phyloP scores from a whole-genome alignment of 1,284 basidiomycete species.

The Coniophora puteana region DNA sequence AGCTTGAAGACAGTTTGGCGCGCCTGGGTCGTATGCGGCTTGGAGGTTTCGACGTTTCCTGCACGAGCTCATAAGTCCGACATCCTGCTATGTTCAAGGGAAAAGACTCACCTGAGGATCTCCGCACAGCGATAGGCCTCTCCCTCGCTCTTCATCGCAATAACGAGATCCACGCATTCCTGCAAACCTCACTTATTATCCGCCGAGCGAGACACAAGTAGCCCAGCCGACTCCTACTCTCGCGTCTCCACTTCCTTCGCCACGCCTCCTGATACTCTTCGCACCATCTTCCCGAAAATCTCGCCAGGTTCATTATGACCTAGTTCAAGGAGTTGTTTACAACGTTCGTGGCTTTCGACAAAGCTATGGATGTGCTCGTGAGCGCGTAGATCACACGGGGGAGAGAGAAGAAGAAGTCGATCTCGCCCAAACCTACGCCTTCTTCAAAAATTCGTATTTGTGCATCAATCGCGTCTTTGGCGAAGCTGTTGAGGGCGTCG shows the following conservation, averaged over 20 bases:
- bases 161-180: conserved; percentile 59
- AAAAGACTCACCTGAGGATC: too few species aligned
- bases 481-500: conserved; percentile 9
- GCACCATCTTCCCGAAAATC: too few species aligned
- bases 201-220: conserved; percentile 76
- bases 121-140: conserved; percentile 77
- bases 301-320: too few species aligned
- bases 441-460: conserved; percentile 37
- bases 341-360: conserved; percentile 53
- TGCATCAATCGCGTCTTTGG: conserved; percentile 8
- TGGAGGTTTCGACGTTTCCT: too few species aligned
- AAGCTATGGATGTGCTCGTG: conserved; percentile 52
- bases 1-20: conserved; percentile 73
- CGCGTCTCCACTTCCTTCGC: too few species aligned
- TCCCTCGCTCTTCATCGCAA: conserved; percentile 50
- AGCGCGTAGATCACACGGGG: conserved; percentile 78
- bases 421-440: conserved; percentile 48
- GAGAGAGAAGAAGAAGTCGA: conserved; percentile 68
- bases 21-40: too few species aligned
- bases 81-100: too few species aligned
- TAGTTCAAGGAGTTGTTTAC: conserved; percentile 62
- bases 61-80: too few species aligned
- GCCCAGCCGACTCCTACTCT: too few species aligned
- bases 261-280: too few species aligned
- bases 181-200: conserved; percentile 48